Base-by-base conservation (phyloP, 176 grass and related monocot species). In the Carex pumila region DNA sequence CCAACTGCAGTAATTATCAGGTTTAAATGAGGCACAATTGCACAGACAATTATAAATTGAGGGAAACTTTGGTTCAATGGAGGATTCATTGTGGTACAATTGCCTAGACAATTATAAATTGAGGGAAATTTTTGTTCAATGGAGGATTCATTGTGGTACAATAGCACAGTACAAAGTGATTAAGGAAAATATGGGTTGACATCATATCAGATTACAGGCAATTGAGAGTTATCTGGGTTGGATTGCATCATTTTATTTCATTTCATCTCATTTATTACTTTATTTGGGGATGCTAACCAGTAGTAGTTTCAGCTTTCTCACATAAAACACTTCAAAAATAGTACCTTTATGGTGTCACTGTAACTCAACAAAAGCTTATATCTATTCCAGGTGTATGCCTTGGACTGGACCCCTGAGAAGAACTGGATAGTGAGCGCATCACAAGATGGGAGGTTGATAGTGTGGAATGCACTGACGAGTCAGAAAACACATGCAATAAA, bases 401-500 rank as follows among this genome's bases (percentile, higher is more conserved):
- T 99, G 83, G 96, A 99, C 88, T 99, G 96, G 96, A 92, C 96
- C 43, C 88, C 91, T 86, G 93, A 99, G 87, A 99, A 90, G 89
- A 99, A 99, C 85, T 89, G 93, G 88, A 95, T 99, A 86, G 96
- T 99, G 75, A 99, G 96, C 7, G 93, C 93, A 57, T 95, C 96
- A 15, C 91, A 92, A 80, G 96, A 95, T 86, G 96, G 96, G 74
- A 90, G 93, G 81, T 49, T 99, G 82, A 99, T 99, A 82, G 93
- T 99, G 71, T 99, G 96, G 96, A 99, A 99, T 90, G 96, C 96
- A 77, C 88, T 99, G 83, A 99, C 96, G 29, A 99, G 96, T 78
- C 96, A 99, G 71, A 99, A 99, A 83, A 99, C 96, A 81, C 96
- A 99, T 88, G 93, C 96, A 36, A 99, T 99, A 90, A 99, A 95